Evolutionary conservation across 495 filamentous ascomycete genomes (phyloP).

Genomic region (Umbilicaria muhlenbergii): DNA sequence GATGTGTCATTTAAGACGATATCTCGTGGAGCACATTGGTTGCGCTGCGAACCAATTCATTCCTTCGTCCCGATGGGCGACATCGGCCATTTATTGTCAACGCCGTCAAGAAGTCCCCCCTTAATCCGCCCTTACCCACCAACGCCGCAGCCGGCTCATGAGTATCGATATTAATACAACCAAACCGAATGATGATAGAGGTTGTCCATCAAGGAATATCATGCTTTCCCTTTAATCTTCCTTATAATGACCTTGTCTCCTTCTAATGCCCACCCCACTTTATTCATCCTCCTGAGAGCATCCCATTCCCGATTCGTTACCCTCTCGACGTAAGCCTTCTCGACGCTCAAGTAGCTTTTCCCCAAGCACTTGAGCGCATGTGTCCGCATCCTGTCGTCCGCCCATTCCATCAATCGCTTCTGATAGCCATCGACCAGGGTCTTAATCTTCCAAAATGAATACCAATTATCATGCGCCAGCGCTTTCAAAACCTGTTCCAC

Average conservation of each 20-base stretch:
- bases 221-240: constrained; percentile 26
- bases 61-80: too few species aligned
- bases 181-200: too few species aligned
- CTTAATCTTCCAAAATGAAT: constrained; percentile 56
- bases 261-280: constrained; percentile 68
- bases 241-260: constrained; percentile 56
- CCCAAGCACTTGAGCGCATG: constrained; percentile 75
- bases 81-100: too few species aligned
- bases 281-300: constrained; percentile 43
- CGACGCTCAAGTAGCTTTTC: constrained; percentile 59
- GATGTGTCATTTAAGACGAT: too few species aligned
- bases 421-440: constrained; percentile 60
- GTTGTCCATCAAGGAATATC: too few species aligned
- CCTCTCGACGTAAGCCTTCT: constrained; percentile 39
- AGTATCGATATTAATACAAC: too few species aligned
- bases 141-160: too few species aligned
- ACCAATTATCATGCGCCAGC: constrained; percentile 68
- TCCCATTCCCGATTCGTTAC: constrained; percentile 50
- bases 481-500: constrained; percentile 53
- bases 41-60: too few species aligned
- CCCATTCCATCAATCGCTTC: constrained; percentile 63
- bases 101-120: too few species aligned
- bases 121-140: too few species aligned
- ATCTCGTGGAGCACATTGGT: too few species aligned
- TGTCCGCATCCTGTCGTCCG: constrained; percentile 49